Conservation (phyloP, 306 rosid species). For the Medicago ruthenica region DNA sequence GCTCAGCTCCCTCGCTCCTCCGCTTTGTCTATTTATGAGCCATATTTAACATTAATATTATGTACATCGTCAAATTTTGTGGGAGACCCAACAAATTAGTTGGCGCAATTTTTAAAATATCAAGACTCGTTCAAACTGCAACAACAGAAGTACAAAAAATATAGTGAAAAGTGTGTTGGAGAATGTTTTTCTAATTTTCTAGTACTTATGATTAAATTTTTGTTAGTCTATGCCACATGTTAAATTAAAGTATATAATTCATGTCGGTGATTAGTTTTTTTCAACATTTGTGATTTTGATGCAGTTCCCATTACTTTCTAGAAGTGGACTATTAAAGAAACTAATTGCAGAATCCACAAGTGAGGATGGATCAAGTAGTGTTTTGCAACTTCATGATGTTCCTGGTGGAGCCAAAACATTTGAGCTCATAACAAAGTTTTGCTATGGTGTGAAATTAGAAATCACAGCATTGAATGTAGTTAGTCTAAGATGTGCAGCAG, state of each 20-base stretch:
- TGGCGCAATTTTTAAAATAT: no score
- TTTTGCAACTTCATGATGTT: conserved; percentile 68
- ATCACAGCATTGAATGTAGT: conserved; percentile 65
- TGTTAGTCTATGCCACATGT: neutral
- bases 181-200: no score
- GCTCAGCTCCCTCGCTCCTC: no score
- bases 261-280: conserved; percentile 28
- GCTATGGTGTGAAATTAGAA: conserved; percentile 71
- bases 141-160: no score
- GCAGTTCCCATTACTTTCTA: conserved; percentile 94
- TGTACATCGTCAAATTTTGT: no score
- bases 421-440: conserved; percentile 68
- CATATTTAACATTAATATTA: no score
- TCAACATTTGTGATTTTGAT: conserved; percentile 41
- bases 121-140: no score
- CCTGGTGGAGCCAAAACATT: conserved; percentile 84
- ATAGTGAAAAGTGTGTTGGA: no score
- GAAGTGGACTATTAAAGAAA: conserved; percentile 78
- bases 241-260: conserved; percentile 17
- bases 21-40: no score
- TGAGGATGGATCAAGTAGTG: conserved; percentile 61
- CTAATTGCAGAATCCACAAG: conserved; percentile 60
- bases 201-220: neutral
- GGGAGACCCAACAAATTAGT: no score
- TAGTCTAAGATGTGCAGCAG: conserved; percentile 86